A percentile compares a stretch with the other conserved stretches of the same genome.
Evolutionary conservation across 2,329 filamentous ascomycete species (phyloP).

Genomic region (Colletotrichum spinosum): DNA sequence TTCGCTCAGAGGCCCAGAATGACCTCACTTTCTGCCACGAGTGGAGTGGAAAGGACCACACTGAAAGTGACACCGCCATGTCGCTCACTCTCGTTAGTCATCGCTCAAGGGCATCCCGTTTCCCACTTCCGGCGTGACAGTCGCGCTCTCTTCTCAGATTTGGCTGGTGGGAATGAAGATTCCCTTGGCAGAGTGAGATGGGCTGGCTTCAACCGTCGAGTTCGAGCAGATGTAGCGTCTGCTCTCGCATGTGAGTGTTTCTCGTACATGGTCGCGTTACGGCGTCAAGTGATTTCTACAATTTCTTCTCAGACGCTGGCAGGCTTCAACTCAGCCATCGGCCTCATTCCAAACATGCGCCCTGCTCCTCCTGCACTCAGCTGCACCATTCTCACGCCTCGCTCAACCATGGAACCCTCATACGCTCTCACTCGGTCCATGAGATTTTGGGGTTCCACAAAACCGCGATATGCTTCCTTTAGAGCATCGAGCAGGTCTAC

Average conservation of each 20-base stretch:
- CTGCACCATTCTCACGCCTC: constrained; percentile 6
- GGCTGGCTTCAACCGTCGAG: too few species aligned
- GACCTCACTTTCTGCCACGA: neutral
- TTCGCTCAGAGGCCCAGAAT: neutral
- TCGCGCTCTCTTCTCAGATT: too few species aligned
- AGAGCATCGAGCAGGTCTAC: constrained; percentile 13
- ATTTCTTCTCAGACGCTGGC: neutral
- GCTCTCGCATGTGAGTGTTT: too few species aligned
- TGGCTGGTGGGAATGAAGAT: too few species aligned
- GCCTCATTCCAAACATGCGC: constrained; percentile 29
- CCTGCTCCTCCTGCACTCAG: constrained; percentile 6
- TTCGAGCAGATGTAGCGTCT: too few species aligned
- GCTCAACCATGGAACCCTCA: constrained; percentile 17
- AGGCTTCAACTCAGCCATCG: constrained; percentile 16
- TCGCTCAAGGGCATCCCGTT: neutral
- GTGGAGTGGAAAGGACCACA: neutral
- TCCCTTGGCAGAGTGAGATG: too few species aligned
- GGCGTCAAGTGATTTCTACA: too few species aligned
- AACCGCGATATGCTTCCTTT: neutral
- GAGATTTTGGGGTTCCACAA: neutral
- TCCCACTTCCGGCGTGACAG: too few species aligned
- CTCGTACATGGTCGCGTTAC: too few species aligned
- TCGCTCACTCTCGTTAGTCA: neutral
- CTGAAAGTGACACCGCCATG: too few species aligned
- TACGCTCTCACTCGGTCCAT: constrained; percentile 2